phyloP scores from a whole-genome alignment of 768 basidiomycete species.

The Pleurotus sapidus region DNA sequence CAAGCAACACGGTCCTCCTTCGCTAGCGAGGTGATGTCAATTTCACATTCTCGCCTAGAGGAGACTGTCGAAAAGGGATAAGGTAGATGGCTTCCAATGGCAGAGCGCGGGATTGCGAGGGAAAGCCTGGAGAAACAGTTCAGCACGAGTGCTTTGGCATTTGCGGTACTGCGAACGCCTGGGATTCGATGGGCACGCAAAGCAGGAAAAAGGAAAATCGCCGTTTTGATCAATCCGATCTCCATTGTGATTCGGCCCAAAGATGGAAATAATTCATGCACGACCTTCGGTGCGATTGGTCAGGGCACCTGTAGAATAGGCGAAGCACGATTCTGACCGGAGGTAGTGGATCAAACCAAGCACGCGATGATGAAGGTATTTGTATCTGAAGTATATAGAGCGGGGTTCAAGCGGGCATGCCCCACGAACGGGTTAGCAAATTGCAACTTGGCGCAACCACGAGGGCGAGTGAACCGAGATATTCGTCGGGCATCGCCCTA shows the following conservation, averaged over 20 bases:
- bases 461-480: no score
- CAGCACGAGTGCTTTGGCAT: neutral
- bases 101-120: neutral
- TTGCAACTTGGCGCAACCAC: no score
- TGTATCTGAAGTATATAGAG: no score
- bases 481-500: no score
- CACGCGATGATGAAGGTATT: no score
- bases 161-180: neutral
- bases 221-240: neutral
- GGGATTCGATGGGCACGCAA: constrained; percentile 3
- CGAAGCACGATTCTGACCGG: no score
- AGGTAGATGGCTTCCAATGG: neutral
- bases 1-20: neutral
- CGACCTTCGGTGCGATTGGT: constrained; percentile 4
- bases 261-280: neutral
- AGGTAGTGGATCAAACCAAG: no score
- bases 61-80: neutral
- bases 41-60: neutral
- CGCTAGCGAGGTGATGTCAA: neutral
- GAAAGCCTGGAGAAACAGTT: neutral
- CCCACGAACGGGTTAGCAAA: no score
- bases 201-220: constrained; percentile 2
- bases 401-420: no score
- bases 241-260: neutral
- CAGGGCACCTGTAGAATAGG: neutral